A percentile compares a stretch with the other conserved stretches of the same genome.
Evolutionary conservation across 306 rosid species (phyloP).

Genomic region (Citrullus colocynthis): DNA sequence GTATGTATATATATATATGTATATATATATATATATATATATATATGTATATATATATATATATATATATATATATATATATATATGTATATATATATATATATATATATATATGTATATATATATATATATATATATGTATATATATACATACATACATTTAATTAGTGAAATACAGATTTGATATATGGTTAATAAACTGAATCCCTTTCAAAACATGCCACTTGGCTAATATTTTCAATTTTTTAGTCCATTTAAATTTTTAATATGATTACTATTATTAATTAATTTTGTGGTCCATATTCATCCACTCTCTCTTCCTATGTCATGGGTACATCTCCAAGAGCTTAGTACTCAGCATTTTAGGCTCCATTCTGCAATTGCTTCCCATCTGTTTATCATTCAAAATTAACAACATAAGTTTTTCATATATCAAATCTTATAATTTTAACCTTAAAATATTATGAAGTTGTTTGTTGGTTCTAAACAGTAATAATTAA

Average conservation of each 20-base stretch:
- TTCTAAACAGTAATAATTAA: neutral
- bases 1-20: too few relatives aligned
- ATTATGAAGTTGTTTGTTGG: neutral
- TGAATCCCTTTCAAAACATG: neutral
- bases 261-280: neutral
- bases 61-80: too few relatives aligned
- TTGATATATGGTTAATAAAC: neutral
- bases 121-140: too few relatives aligned
- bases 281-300: conserved; percentile 2
- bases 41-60: too few relatives aligned
- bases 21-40: too few relatives aligned
- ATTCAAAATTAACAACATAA: neutral
- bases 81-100: too few relatives aligned
- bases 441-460: neutral
- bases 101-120: too few relatives aligned
- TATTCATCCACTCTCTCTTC: neutral
- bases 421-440: neutral
- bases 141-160: too few relatives aligned
- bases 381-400: neutral
- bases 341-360: neutral
- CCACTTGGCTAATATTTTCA: neutral
- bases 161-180: neutral
- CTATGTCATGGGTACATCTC: conserved; percentile 5
- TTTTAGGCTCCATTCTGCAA: neutral
- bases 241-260: neutral